phyloP scores from a whole-genome alignment of 2,329 filamentous ascomycete genomes.

The Claviceps sp. region DNA sequence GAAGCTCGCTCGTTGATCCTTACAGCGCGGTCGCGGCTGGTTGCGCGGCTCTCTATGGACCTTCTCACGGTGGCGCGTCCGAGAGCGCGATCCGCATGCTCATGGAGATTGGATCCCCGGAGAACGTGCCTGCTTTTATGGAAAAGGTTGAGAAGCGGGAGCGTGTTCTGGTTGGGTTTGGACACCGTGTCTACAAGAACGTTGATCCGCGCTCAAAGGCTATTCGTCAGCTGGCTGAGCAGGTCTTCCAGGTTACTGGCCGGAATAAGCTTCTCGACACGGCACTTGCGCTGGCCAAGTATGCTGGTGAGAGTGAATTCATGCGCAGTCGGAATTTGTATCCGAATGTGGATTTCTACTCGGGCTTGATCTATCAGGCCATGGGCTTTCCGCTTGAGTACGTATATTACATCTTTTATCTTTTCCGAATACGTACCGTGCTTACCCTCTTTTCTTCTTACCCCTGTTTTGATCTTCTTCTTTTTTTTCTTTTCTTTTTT shows the following conservation, averaged over 20 bases:
- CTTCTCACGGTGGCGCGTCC: slow-evolving; percentile 45
- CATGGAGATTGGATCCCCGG: slow-evolving; percentile 34
- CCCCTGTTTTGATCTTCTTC: not conserved
- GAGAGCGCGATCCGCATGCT: slow-evolving; percentile 43
- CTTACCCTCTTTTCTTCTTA: not conserved
- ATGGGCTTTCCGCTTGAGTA: slow-evolving; percentile 38
- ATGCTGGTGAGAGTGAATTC: slow-evolving; percentile 31
- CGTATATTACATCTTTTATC: no score
- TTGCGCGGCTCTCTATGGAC: slow-evolving; percentile 40
- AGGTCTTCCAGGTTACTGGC: slow-evolving; percentile 35
- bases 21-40: slow-evolving; percentile 38
- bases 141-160: slow-evolving; percentile 35
- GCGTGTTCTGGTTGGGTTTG: slow-evolving; percentile 40
- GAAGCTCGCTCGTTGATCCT: slow-evolving; percentile 41
- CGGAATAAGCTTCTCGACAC: slow-evolving; percentile 38
- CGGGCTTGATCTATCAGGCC: slow-evolving; percentile 37
- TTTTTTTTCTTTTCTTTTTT: no score
- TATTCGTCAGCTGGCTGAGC: slow-evolving; percentile 34
- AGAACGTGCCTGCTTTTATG: slow-evolving; percentile 37
- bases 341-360: slow-evolving; percentile 40
- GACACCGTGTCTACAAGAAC: slow-evolving; percentile 41
- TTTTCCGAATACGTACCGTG: no score
- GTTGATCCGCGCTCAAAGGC: slow-evolving; percentile 38
- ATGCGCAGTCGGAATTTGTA: slow-evolving; percentile 35
- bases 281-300: slow-evolving; percentile 30